Evolutionary conservation across 2,329 filamentous ascomycete species (phyloP), one percentile per base, ranked within the genome.

Genomic region (Fusarium sp.): DNA sequence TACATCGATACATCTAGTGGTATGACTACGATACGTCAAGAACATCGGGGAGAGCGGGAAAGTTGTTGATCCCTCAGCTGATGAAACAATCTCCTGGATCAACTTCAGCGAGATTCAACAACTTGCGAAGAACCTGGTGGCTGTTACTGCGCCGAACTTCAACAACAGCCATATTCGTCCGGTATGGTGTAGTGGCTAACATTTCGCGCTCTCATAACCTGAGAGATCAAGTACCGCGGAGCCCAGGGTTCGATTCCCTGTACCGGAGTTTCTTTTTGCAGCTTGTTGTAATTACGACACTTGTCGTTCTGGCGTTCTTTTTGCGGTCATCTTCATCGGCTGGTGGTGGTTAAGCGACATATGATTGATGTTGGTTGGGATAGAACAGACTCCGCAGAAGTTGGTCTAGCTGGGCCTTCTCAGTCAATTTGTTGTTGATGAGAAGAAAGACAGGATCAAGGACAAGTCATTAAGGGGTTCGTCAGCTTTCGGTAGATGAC

Each of bases 161-260:
- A 37, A 37, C 32, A 11, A 34, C 30, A 32, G 30, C 30, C 30
- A 32, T 14, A 7, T 14, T 2, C 13, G 7, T 76, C 74, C 75
- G 75, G 75, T 76, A 77, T 77, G 75, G 75, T 77, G 75, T 77
- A 77, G 74, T 77, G 74, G 75, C 75, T 74, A 77, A 76, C 75
- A 77, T 76, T 76, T 76, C 74, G 70, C 75, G 75, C 75, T 76
- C 61, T 77, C 75, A 37, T 18, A 18, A 34, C 32, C 32, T 34
- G 32, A 18, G 32, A 34, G 32, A 34, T 34, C 16, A 34, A 18
- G 32, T 34, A 34, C 32, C 32, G 32, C 32, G 32, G 32, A 34
- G 32, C 32, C 32, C 32, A 34, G 32, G 32, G 32, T 34, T 34
- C 32, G 32, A 32, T 32, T 32, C 30, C 30, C 30, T 32, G 30